Conservation (phyloP, 306 rosid genomes). For the Macrotyloma uniflorum region DNA sequence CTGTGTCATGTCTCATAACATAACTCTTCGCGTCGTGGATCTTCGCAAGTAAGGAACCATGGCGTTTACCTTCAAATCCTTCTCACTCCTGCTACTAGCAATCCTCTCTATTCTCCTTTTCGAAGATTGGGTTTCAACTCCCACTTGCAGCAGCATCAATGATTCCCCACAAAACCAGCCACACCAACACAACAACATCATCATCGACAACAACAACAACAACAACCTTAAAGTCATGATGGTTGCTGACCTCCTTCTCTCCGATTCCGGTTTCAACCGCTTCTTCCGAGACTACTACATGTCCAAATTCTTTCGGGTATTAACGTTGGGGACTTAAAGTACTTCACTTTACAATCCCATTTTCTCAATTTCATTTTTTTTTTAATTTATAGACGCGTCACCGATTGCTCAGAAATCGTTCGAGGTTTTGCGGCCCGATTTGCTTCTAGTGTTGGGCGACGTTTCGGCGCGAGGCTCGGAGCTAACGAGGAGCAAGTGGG, state of each 20-base stretch:
- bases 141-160: conserved; percentile 49
- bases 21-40: too few relatives aligned
- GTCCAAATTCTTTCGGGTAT: conserved; percentile 71
- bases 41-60: neutral
- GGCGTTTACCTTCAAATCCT: neutral
- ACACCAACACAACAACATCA: too few relatives aligned
- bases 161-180: neutral
- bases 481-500: conserved; percentile 52
- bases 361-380: neutral
- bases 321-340: neutral
- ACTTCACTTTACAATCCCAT: neutral
- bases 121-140: conserved; percentile 62
- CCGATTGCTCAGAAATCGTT: conserved; percentile 58
- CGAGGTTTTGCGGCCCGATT: conserved; percentile 59
- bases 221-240: conserved; percentile 63
- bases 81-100: neutral
- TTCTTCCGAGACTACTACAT: conserved; percentile 56
- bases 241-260: conserved; percentile 68
- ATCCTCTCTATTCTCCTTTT: conserved; percentile 47
- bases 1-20: too few relatives aligned
- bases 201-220: neutral
- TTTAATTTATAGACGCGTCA: conserved; percentile 33
- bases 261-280: conserved; percentile 46
- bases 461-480: conserved; percentile 68
- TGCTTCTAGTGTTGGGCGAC: conserved; percentile 74